These are phyloP conservation scores for Saitozyma sp. DNA, from an alignment of 768 basidiomycete genomes.

Conservation along the genomic window DNA sequence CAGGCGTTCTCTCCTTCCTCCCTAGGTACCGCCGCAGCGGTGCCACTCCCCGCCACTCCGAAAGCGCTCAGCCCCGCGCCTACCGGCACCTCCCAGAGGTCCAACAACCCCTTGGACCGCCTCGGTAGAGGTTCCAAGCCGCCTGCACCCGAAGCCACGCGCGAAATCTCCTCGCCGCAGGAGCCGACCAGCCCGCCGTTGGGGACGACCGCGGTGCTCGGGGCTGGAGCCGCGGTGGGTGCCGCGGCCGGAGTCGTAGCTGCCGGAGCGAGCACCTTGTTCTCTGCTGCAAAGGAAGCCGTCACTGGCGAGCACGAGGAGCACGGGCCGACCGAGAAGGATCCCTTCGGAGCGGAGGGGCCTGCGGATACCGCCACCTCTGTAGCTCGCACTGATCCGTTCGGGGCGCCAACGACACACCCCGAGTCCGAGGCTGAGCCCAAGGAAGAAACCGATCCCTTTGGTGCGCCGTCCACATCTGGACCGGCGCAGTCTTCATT, in stretches of 20 bases:
- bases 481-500: neutral
- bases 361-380: neutral
- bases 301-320: constrained; percentile 11
- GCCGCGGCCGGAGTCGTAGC: constrained; percentile 28
- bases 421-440: neutral
- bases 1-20: constrained; percentile 35
- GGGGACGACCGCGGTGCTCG: constrained; percentile 30
- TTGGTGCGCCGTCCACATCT: constrained; percentile 14
- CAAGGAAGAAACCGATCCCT: constrained; percentile 32
- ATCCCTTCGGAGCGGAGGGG: constrained; percentile 5
- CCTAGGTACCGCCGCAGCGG: constrained; percentile 61
- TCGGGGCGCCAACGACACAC: constrained; percentile 14
- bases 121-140: constrained; percentile 51
- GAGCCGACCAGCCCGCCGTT: constrained; percentile 6
- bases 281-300: constrained; percentile 32
- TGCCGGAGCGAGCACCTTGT: constrained; percentile 32
- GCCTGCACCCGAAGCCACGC: constrained; percentile 1
- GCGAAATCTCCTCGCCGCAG: neutral
- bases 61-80: constrained; percentile 60
- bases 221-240: constrained; percentile 38
- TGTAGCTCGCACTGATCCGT: constrained; percentile 20
- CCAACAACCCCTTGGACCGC: constrained; percentile 89
- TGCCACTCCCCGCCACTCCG: constrained; percentile 72
- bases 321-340: neutral
- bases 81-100: constrained; percentile 61